Evolutionary conservation across 2,329 filamentous ascomycete species (phyloP).

Genomic region (Pseudofabraea citricarpa): DNA sequence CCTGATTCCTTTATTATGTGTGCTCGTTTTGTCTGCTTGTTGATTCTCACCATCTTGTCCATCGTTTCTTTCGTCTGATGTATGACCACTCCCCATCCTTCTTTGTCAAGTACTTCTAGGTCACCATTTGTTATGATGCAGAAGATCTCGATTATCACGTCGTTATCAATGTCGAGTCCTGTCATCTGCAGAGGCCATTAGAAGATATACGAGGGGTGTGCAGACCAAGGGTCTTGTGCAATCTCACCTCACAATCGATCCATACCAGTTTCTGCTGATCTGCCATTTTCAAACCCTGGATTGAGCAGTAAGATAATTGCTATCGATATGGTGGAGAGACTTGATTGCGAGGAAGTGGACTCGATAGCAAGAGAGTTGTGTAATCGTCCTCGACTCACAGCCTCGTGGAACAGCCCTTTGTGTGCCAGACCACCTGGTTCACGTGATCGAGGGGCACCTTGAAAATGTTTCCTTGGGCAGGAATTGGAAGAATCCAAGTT

Average conservation of each 20-base stretch:
- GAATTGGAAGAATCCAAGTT: too few relatives aligned
- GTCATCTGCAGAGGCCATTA: slow-evolving; percentile 70
- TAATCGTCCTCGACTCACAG: too few relatives aligned
- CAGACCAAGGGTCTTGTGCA: neutral
- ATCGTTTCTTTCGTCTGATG: slow-evolving; percentile 68
- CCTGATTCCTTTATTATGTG: slow-evolving; percentile 32
- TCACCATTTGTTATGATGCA: slow-evolving; percentile 84
- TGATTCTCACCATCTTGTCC: slow-evolving; percentile 54
- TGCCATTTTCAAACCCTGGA: too few relatives aligned
- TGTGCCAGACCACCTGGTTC: too few relatives aligned
- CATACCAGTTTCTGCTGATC: slow-evolving; percentile 21
- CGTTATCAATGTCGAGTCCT: slow-evolving; percentile 69
- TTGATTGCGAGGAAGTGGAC: too few relatives aligned
- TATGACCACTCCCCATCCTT: slow-evolving; percentile 76
- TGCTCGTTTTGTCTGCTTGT: neutral
- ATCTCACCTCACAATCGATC: slow-evolving; percentile 28
- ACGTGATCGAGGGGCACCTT: too few relatives aligned
- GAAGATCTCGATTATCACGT: slow-evolving; percentile 86
- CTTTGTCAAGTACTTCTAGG: slow-evolving; percentile 68
- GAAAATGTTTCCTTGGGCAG: too few relatives aligned
- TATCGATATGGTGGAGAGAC: too few relatives aligned
- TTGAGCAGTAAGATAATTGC: too few relatives aligned
- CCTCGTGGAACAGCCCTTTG: too few relatives aligned
- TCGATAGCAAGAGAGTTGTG: too few relatives aligned
- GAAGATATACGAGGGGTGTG: slow-evolving; percentile 1